Evolutionary conservation across 257 asterid species (phyloP).

Genomic region (Coffea eugenioides): DNA sequence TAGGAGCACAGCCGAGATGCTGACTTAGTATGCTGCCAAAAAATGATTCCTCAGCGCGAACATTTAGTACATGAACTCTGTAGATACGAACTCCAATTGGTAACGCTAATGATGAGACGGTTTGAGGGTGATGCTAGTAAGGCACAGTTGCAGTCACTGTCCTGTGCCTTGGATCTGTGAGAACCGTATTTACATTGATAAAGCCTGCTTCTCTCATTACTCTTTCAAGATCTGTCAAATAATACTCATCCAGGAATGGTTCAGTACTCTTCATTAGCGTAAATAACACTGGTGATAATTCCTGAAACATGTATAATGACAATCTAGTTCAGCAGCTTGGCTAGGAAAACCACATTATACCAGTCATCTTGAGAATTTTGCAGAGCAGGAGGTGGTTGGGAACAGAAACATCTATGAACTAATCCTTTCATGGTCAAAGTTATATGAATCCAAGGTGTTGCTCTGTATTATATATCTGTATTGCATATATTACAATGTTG

Average conservation of each 20-base stretch:
- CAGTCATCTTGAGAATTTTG: background rate
- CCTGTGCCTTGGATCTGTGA: slow-evolving; percentile 90
- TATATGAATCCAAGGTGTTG: background rate
- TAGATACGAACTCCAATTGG: background rate
- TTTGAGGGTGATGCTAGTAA: slow-evolving; percentile 9
- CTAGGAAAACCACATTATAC: background rate
- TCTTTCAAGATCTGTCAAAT: slow-evolving; percentile 76
- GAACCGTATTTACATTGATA: slow-evolving; percentile 45
- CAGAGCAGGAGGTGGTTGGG: background rate
- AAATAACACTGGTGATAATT: slow-evolving; percentile 79
- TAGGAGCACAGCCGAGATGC: background rate
- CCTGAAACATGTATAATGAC: slow-evolving; percentile 34
- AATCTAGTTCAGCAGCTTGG: background rate
- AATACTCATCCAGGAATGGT: slow-evolving; percentile 87
- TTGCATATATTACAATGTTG: too few species aligned
- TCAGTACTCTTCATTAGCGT: slow-evolving; percentile 96
- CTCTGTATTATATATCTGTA: background rate
- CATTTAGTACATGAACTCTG: background rate
- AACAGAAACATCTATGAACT: background rate
- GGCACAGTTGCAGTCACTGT: slow-evolving; percentile 86
- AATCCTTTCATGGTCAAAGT: background rate
- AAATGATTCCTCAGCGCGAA: background rate
- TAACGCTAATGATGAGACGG: too few species aligned
- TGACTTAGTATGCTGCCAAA: background rate
- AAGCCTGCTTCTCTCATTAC: slow-evolving; percentile 54